These are phyloP conservation scores for Aspergillus homomorphus DNA, from an alignment of 495 filamentous ascomycete species.

Conservation along the genomic window DNA sequence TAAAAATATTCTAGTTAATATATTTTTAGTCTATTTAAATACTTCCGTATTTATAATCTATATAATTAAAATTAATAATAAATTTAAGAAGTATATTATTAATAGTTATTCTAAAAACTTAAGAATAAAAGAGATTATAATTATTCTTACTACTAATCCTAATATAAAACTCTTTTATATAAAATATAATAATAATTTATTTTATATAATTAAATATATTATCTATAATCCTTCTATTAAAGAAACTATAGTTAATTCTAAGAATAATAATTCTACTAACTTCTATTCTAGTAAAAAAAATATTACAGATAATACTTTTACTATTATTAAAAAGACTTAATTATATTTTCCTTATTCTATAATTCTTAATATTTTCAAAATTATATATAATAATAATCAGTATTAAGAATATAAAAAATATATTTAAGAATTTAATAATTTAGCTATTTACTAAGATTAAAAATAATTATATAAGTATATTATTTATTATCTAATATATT, in stretches of 20 bases:
- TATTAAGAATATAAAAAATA: constrained; percentile 1
- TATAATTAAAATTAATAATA: too few species aligned
- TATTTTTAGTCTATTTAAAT: too few species aligned
- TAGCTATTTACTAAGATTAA: too few species aligned
- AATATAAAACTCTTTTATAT: neutral
- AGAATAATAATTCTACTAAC: neutral
- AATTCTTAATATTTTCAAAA: neutral
- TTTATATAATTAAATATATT: neutral
- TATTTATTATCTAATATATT: neutral
- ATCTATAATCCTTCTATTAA: neutral
- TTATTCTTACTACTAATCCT: neutral
- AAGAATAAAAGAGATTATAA: neutral
- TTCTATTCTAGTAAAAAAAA: constrained; percentile 5
- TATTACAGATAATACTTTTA: neutral
- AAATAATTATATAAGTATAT: neutral
- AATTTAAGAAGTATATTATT: neutral
- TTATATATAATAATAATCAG: neutral
- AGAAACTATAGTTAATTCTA: neutral
- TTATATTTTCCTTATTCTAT: constrained; percentile 1
- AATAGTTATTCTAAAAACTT: neutral
- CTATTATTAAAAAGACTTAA: neutral
- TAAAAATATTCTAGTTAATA: too few species aligned
- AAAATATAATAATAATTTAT: neutral
- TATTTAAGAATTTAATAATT: constrained; percentile 3
- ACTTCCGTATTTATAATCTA: too few species aligned